Evolutionary conservation across 2,329 filamentous ascomycete species (phyloP).

Genomic region (Aspergillus sp.): DNA sequence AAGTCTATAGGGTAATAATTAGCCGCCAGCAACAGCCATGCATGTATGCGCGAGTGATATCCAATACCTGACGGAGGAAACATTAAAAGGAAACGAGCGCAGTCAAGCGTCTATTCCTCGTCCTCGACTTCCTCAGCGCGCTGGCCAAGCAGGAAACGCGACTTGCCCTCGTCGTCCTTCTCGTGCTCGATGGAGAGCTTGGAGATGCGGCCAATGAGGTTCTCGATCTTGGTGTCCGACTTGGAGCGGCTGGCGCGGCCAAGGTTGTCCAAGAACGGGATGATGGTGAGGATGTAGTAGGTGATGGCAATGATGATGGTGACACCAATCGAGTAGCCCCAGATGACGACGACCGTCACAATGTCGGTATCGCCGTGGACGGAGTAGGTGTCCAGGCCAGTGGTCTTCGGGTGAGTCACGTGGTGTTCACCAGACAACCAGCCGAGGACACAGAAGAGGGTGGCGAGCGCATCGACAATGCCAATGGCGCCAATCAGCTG

Average conservation of each 20-base stretch:
- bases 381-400: slow-evolving; percentile 23
- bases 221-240: slow-evolving; percentile 46
- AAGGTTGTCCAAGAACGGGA: slow-evolving; percentile 41
- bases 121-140: slow-evolving; percentile 36
- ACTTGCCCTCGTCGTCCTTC: slow-evolving; percentile 37
- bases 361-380: slow-evolving; percentile 49
- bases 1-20: slow-evolving; percentile 27
- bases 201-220: slow-evolving; percentile 43
- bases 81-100: slow-evolving; percentile 13
- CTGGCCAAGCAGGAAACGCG: slow-evolving; percentile 35
- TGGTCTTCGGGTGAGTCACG: slow-evolving; percentile 19
- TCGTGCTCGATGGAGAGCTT: slow-evolving; percentile 45
- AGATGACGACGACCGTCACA: slow-evolving; percentile 44
- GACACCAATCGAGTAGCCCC: slow-evolving; percentile 45
- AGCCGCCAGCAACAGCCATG: slow-evolving; percentile 18
- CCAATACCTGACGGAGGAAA: slow-evolving; percentile 20
- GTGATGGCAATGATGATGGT: slow-evolving; percentile 45
- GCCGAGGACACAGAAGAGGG: slow-evolving; percentile 65
- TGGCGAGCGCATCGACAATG: slow-evolving; percentile 61
- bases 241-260: slow-evolving; percentile 43
- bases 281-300: slow-evolving; percentile 41
- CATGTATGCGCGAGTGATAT: slow-evolving; percentile 26
- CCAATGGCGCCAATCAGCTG: slow-evolving; percentile 63
- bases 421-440: slow-evolving; percentile 52
- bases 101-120: slow-evolving; percentile 30